Base-by-base conservation (phyloP, 768 basidiomycete genomes). In the Fomitopsis pulvina region DNA sequence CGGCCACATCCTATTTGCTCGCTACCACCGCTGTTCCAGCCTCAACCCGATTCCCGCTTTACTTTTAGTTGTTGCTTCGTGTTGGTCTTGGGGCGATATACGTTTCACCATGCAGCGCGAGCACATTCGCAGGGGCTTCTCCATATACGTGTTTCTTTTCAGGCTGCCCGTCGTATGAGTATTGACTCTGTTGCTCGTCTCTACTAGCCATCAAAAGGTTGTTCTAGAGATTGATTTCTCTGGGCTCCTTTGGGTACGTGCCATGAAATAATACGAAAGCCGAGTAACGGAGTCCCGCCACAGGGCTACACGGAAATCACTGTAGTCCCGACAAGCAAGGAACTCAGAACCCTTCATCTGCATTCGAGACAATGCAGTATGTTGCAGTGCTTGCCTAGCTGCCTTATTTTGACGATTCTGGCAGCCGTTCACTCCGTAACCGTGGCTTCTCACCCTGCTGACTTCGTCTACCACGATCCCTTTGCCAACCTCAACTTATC, bases 241-340 rank as follows among this genome's bases (percentile, higher is more conserved):
- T 7, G 95, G 95, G 20, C 75, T 76, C 62, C 76, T 93, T 60
- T 87, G 87, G 79, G 93, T 89, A 70, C 56, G 81, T 45, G 28
- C 3, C 27, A 18, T 18, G 10, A 12, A 29, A 21, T 24, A 14
- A n/a, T 2, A 22, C 20, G 3, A 18, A 24, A 39, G 45, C 30
- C 4, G 32, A 26, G 45, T 46, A n/a, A 22, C 29, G 21, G n/a
- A 48, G 12, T 8, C 51, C 51, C 54, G 49, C 29, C 50, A 50
- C 47, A 93, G 92, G 94, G 92, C 53, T 93, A 92, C 65, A 95
- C 93, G 10, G 92, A 95, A 69, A 81, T 99, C 57, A 92, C 90
- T 10, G 75, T 98, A 46, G 68, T 87, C 32, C 96, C 96, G 10
- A 84, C 79, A 32, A 85, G 75, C 61, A 79, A 78, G 46, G 85